Percentiles rank a stretch among this genome's conserved stretches.
Evolutionary conservation across 2,329 filamentous ascomycete genomes (phyloP).

Genomic region (Fusarium verticillioides): DNA sequence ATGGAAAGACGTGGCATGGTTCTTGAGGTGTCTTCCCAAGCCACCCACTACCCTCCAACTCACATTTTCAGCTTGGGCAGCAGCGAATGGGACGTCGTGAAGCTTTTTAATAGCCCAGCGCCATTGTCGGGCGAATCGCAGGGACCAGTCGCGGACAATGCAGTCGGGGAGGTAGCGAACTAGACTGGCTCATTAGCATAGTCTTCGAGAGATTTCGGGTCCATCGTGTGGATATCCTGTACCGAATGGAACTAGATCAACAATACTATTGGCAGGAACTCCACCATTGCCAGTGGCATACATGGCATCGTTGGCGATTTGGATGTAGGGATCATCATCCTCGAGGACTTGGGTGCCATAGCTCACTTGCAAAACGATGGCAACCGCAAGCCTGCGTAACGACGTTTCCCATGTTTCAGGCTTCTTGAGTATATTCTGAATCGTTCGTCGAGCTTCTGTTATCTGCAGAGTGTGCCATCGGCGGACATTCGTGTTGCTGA

Average conservation of each 20-base stretch:
- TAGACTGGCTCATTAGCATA: slow-evolving; percentile 21
- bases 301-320: slow-evolving; percentile 48
- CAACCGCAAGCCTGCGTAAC: slow-evolving; percentile 46
- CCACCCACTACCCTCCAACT: slow-evolving; percentile 6
- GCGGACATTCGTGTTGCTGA: slow-evolving; percentile 52
- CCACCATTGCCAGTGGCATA: slow-evolving; percentile 48
- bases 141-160: slow-evolving; percentile 47
- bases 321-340: slow-evolving; percentile 47
- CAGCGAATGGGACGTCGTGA: slow-evolving; percentile 49
- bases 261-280: slow-evolving; percentile 49
- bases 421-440: slow-evolving; percentile 33
- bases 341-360: slow-evolving; percentile 46
- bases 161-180: slow-evolving; percentile 45
- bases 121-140: slow-evolving; percentile 49
- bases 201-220: not conserved
- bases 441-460: slow-evolving; percentile 37
- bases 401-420: slow-evolving; percentile 43
- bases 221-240: not conserved
- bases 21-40: not conserved
- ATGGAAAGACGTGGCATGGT: not conserved
- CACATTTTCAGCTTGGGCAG: slow-evolving; percentile 44
- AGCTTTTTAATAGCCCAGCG: slow-evolving; percentile 49
- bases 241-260: slow-evolving; percentile 58
- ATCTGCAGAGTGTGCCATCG: slow-evolving; percentile 43
- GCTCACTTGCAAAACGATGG: slow-evolving; percentile 48